phyloP scores from a whole-genome alignment of 495 filamentous ascomycete genomes.

The Astrothelium subdiscretum region DNA sequence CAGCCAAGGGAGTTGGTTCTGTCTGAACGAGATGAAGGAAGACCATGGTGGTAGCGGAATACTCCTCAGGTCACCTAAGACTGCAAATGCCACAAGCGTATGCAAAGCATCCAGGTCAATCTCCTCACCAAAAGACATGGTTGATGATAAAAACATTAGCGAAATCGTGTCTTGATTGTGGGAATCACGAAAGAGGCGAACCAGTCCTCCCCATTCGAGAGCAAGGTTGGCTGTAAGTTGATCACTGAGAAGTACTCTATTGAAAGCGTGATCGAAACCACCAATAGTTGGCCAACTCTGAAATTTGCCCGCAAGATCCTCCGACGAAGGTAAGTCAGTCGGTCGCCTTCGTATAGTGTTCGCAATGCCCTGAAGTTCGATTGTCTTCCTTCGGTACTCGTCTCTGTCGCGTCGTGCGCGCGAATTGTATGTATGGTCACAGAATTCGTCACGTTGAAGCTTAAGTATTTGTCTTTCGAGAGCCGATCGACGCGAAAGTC shows the following conservation, averaged over 20 bases:
- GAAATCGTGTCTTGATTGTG: slow-evolving; percentile 16
- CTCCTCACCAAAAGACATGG: slow-evolving; percentile 28
- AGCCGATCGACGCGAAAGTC: not conserved
- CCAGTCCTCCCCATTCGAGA: slow-evolving; percentile 35
- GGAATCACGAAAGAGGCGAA: slow-evolving; percentile 21
- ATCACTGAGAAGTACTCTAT: slow-evolving; percentile 22
- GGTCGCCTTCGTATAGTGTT: slow-evolving; percentile 18
- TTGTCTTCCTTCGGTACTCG: slow-evolving; percentile 2
- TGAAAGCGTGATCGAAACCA: slow-evolving; percentile 27
- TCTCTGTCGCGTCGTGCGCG: slow-evolving; percentile 5
- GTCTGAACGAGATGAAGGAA: slow-evolving; percentile 22
- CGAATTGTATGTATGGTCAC: slow-evolving; percentile 10
- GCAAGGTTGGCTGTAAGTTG: slow-evolving; percentile 25
- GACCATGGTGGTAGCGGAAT: slow-evolving; percentile 22
- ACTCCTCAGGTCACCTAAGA: slow-evolving; percentile 26
- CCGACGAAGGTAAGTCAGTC: slow-evolving; percentile 14
- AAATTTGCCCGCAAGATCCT: slow-evolving; percentile 24
- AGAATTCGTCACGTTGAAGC: not conserved
- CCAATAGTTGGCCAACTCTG: slow-evolving; percentile 30
- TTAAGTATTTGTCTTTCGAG: not conserved
- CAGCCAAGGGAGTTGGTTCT: slow-evolving; percentile 14
- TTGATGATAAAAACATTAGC: slow-evolving; percentile 36
- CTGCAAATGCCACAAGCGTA: slow-evolving; percentile 28
- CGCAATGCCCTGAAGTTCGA: not conserved
- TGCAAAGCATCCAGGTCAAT: slow-evolving; percentile 29